Conservation (phyloP, 352 stramenopile species). For the Globisporangium sylvaticum region DNA sequence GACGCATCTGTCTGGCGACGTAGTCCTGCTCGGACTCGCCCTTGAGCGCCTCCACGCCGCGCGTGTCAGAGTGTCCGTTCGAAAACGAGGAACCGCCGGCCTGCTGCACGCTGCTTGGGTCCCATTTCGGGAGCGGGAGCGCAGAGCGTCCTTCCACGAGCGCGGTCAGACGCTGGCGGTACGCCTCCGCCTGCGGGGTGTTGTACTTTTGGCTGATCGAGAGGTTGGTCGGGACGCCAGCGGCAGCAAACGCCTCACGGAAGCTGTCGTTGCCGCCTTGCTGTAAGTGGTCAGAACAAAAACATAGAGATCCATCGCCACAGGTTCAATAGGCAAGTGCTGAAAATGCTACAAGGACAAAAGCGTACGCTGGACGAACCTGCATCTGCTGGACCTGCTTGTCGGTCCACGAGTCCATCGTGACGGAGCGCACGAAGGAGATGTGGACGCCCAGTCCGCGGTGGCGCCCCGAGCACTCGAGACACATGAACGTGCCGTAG, state of each 20-base stretch:
- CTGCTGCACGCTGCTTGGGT: constrained; percentile 39
- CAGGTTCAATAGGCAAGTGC: not conserved
- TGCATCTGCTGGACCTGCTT: constrained; percentile 86
- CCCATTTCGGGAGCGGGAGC: constrained; percentile 59
- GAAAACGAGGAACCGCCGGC: constrained; percentile 28
- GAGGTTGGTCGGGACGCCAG: constrained; percentile 65
- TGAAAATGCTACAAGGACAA: not conserved
- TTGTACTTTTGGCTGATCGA: constrained; percentile 85
- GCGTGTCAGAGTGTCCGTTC: constrained; percentile 38
- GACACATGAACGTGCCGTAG: constrained; percentile 95
- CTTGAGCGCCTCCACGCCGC: constrained; percentile 79
- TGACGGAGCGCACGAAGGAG: constrained; percentile 89
- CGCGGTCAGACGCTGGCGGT: constrained; percentile 53
- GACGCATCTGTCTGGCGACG: constrained; percentile 62
- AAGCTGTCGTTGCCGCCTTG: constrained; percentile 76
- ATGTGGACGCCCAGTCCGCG: constrained; percentile 91
- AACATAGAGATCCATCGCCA: not conserved
- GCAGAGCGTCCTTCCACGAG: constrained; percentile 57
- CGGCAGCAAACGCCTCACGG: constrained; percentile 49
- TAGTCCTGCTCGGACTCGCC: constrained; percentile 79
- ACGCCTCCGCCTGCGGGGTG: constrained; percentile 74
- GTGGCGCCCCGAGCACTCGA: constrained; percentile 92
- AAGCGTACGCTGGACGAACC: constrained; percentile 18
- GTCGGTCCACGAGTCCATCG: constrained; percentile 87
- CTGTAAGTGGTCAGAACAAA: constrained; percentile 5